These are phyloP conservation scores for Mycena sp. DNA, from an alignment of 1,284 basidiomycete species.

Conservation along the genomic window DNA sequence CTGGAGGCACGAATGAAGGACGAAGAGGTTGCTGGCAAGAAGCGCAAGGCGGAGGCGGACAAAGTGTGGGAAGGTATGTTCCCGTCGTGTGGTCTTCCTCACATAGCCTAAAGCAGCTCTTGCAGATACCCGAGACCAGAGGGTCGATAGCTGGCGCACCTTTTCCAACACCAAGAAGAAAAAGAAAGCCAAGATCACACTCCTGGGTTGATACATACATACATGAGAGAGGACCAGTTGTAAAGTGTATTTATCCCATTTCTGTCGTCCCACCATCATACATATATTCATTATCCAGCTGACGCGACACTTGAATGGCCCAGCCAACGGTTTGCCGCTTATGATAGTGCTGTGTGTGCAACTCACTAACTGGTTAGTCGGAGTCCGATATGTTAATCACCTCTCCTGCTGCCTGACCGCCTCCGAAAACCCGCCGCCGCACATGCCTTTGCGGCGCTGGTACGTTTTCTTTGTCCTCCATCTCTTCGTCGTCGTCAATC, in stretches of 20 bases:
- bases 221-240: constrained; percentile 22
- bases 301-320: constrained; percentile 5
- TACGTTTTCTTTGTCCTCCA: constrained; percentile 71
- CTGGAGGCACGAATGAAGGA: constrained; percentile 86
- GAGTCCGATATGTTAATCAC: constrained; percentile 64
- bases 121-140: constrained; percentile 76
- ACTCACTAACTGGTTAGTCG: constrained; percentile 36
- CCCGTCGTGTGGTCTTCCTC: background rate
- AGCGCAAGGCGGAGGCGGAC: constrained; percentile 86
- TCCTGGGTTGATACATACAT: constrained; percentile 67
- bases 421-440: constrained; percentile 49
- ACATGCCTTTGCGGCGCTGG: constrained; percentile 62
- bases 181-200: constrained; percentile 72
- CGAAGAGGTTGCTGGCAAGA: constrained; percentile 75
- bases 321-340: constrained; percentile 12
- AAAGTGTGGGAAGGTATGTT: constrained; percentile 80
- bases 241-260: constrained; percentile 41
- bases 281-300: constrained; percentile 25
- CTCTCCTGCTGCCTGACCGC: constrained; percentile 36
- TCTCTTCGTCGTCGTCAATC: constrained; percentile 55
- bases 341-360: constrained; percentile 18
- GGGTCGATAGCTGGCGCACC: constrained; percentile 83
- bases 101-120: background rate
- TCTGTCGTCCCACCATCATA: constrained; percentile 28
- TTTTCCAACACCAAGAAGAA: constrained; percentile 79